A percentile compares a stretch with the other conserved stretches of the same genome.
Evolutionary conservation across 148 eudicot species (phyloP).

Genomic region (Silene uniflora): DNA sequence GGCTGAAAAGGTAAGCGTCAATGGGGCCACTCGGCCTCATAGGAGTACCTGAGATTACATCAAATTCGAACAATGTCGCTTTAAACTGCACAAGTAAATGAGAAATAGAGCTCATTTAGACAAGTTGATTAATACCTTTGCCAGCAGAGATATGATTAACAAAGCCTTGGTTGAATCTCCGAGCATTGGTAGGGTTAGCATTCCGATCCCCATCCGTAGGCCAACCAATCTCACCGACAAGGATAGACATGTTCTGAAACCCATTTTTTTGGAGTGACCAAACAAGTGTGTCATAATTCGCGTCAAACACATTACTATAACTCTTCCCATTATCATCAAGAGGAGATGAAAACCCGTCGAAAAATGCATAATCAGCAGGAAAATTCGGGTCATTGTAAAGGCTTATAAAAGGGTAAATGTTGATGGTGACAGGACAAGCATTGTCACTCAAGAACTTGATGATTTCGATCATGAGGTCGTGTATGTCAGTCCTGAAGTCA

Average conservation of each 20-base stretch:
- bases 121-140: constrained; percentile 18
- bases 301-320: constrained; percentile 44
- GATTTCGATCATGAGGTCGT: constrained; percentile 35
- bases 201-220: constrained; percentile 44
- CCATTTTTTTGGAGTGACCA: constrained; percentile 49
- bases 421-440: constrained; percentile 35
- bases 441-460: constrained; percentile 33
- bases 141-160: constrained; percentile 27
- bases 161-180: constrained; percentile 43
- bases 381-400: constrained; percentile 39
- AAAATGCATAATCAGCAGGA: constrained; percentile 43
- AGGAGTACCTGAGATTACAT: constrained; percentile 22
- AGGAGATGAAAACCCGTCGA: constrained; percentile 35
- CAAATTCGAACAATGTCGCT: too few species aligned
- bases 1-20: constrained; percentile 36
- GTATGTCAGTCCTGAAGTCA: constrained; percentile 37
- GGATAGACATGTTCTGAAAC: constrained; percentile 32
- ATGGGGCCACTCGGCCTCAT: constrained; percentile 39
- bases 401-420: constrained; percentile 48
- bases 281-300: constrained; percentile 44
- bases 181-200: constrained; percentile 37
- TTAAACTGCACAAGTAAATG: too few species aligned
- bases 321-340: constrained; percentile 36
- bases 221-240: constrained; percentile 51
- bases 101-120: too few species aligned